Base-by-base conservation (phyloP, 2,329 filamentous ascomycete genomes). In the Colletotrichum tropicale region DNA sequence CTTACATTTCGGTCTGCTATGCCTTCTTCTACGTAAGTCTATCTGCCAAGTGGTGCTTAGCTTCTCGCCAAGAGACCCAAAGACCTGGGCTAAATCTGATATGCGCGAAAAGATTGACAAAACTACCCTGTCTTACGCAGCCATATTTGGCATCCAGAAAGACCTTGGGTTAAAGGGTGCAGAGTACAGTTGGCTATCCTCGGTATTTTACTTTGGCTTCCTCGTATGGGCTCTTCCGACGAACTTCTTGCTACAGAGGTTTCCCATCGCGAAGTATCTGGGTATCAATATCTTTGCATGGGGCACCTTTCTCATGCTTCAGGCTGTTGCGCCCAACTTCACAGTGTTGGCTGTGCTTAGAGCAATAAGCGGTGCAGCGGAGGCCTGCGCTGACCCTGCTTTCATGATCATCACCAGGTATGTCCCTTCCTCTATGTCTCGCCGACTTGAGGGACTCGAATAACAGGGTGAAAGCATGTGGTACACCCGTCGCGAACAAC, bases 361-460 rank as follows among this genome's bases (percentile, higher is more conserved):
- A 21, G 43, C 43, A 21, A 52, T n/a, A n/a, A 26, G 21, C 16
- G 26, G 56, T 12, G 56, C 26, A 52, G 26, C 26, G 1, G 16
- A 32, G 56, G 26, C 26, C 24, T 60, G 56, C 30, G 56, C 56
- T n/a, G 30, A 60, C 56, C 30, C 26, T 8, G 30, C 26, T 1
- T 60, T 60, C 30, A 60, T n/a, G 26, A n/a, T 32, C 6, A 60
- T 60, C 30, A 32, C 26, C 2, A 32, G 56, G 43, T 21, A 21
- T 0, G 0, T 5, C 3, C 7, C 16, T 10, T 6, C 3, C 9
- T 6, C 18, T n/a, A 10, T 12, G 0, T 10, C 9, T 43, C 38
- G 4, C 9, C 10, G 18, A 6, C 38, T n/a, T 6, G 18, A n/a
- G 9, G 18, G 10, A 6, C 1, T 43, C 18, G 2, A 6, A n/a